Conservation (phyloP, 164 flowering plant species). For the Berberis vulgaris region DNA sequence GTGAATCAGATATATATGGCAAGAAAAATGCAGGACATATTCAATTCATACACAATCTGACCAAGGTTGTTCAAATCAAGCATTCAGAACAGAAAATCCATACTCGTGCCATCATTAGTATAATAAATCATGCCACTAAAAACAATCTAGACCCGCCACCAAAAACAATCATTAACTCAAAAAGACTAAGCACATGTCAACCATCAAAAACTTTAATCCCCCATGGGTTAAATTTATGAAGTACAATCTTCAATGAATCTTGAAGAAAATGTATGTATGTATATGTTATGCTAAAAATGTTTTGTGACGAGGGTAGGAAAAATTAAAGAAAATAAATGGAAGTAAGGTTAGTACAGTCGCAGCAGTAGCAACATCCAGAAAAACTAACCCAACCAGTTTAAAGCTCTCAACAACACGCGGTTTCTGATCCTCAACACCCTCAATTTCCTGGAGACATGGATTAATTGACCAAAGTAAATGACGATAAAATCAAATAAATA, state of each 20-base stretch:
- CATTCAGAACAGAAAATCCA: too few species aligned
- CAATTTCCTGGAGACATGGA: too few species aligned
- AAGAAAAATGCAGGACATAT: too few species aligned
- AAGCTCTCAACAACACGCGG: too few species aligned
- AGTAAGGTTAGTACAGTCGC: not conserved
- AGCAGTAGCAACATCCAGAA: slow-evolving; percentile 1
- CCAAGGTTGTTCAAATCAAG: too few species aligned
- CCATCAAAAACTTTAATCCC: not conserved
- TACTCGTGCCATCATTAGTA: too few species aligned
- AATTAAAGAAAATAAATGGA: not conserved
- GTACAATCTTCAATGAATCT: not conserved
- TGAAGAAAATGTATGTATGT: not conserved
- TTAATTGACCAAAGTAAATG: too few species aligned
- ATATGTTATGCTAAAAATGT: not conserved
- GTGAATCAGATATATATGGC: too few species aligned
- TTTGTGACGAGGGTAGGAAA: not conserved
- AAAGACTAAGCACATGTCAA: not conserved
- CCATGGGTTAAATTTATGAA: not conserved
- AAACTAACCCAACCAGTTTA: not conserved
- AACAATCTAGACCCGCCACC: not conserved
- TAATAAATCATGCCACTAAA: too few species aligned
- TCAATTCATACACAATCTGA: too few species aligned
- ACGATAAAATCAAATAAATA: too few species aligned
- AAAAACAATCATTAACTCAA: not conserved
- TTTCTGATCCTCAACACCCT: too few species aligned